A percentile compares a stretch with the other conserved stretches of the same genome.
These are phyloP conservation scores for Physocladia obscura DNA, from an alignment of 192 early-diverging fungal genomes.

Conservation along the genomic window DNA sequence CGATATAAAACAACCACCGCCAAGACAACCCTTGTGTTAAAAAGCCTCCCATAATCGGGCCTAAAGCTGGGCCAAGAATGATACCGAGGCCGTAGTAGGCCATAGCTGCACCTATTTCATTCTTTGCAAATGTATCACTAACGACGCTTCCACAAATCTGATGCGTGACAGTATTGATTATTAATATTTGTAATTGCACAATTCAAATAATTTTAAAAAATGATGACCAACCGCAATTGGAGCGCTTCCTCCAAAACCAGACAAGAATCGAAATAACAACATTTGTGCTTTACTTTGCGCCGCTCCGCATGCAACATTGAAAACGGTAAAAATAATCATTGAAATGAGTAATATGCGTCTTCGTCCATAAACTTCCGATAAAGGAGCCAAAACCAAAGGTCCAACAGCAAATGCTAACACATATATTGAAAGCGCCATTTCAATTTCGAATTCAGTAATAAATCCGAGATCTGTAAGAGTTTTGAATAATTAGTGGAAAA, in stretches of 20 bases:
- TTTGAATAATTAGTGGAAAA: no score
- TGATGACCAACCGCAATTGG: conserved; percentile 42
- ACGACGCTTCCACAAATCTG: conserved; percentile 49
- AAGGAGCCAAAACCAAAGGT: conserved; percentile 53
- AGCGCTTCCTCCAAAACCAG: conserved; percentile 47
- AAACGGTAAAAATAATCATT: conserved; percentile 40
- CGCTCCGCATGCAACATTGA: conserved; percentile 49
- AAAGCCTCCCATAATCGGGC: conserved; percentile 55
- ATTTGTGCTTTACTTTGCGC: conserved; percentile 36
- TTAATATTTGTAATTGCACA: background rate
- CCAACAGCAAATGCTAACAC: conserved; percentile 48
- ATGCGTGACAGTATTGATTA: background rate
- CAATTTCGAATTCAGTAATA: conserved; percentile 34
- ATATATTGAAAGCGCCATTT: conserved; percentile 46
- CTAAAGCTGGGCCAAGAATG: conserved; percentile 51
- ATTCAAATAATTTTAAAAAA: background rate
- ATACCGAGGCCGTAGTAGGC: conserved; percentile 52
- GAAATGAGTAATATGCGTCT: conserved; percentile 42
- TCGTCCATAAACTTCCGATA: conserved; percentile 53
- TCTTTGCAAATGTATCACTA: conserved; percentile 49
- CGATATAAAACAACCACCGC: conserved; percentile 62
- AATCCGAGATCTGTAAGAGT: conserved; percentile 43
- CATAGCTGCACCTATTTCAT: conserved; percentile 52
- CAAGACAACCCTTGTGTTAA: conserved; percentile 47
- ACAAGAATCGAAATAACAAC: conserved; percentile 45